A percentile compares a stretch with the other conserved stretches of the same genome.
phyloP scores from a whole-genome alignment of 352 stramenopile genomes.

The Phytophthora ramorum region DNA sequence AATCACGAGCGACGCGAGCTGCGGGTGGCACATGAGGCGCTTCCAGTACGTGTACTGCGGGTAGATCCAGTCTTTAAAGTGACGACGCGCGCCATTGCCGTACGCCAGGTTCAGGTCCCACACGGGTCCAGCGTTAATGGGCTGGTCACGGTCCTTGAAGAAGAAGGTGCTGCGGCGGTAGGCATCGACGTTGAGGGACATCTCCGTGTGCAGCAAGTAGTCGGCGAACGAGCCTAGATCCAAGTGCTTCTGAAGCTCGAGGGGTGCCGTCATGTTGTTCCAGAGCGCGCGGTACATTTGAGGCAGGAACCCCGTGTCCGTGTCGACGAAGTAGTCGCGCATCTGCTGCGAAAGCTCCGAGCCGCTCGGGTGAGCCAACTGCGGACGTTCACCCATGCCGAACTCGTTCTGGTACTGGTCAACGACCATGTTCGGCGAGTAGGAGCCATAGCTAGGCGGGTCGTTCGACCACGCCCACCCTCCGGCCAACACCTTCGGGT shows the following conservation, averaged over 20 bases:
- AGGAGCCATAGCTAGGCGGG: constrained; percentile 65
- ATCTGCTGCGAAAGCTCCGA: constrained; percentile 68
- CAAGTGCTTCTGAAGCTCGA: constrained; percentile 62
- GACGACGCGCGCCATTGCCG: constrained; percentile 62
- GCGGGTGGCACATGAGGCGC: constrained; percentile 80
- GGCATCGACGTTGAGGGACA: constrained; percentile 83
- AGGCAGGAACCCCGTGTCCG: constrained; percentile 61
- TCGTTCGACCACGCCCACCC: constrained; percentile 88
- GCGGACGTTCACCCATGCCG: constrained; percentile 71
- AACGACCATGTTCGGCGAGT: constrained; percentile 81
- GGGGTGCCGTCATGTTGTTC: constrained; percentile 79
- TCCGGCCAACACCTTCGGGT: constrained; percentile 53
- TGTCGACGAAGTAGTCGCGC: constrained; percentile 79
- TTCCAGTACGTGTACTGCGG: constrained; percentile 84
- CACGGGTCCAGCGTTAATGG: constrained; percentile 80
- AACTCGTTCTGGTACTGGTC: constrained; percentile 86
- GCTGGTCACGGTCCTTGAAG: constrained; percentile 77
- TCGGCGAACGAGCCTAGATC: constrained; percentile 78
- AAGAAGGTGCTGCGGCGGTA: constrained; percentile 84
- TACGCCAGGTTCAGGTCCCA: constrained; percentile 87
- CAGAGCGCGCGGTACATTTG: constrained; percentile 73
- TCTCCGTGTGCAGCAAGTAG: constrained; percentile 84
- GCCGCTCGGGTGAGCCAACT: constrained; percentile 64
- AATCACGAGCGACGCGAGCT: constrained; percentile 75
- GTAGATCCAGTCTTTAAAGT: constrained; percentile 78